These are phyloP conservation scores for Suaeda aralocaspica DNA, from an alignment of 148 eudicot genomes.

Conservation along the genomic window DNA sequence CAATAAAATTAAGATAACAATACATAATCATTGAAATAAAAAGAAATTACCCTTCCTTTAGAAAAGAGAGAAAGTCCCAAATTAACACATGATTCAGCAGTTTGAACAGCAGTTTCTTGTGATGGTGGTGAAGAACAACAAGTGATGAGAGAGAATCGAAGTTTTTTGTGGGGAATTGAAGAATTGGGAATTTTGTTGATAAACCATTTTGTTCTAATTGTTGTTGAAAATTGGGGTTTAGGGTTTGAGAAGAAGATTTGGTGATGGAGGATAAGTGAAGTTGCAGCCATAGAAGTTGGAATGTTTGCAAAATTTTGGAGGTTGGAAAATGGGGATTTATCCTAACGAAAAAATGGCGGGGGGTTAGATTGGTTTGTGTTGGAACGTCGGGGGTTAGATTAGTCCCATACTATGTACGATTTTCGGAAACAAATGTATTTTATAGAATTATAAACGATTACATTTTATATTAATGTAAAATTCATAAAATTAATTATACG, in stretches of 20 bases:
- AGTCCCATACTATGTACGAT: too few species aligned
- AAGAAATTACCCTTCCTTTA: slow-evolving; percentile 68
- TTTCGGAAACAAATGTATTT: too few species aligned
- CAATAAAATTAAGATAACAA: background rate
- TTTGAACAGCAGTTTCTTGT: slow-evolving; percentile 37
- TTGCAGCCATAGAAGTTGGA: slow-evolving; percentile 37
- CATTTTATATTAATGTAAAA: too few species aligned
- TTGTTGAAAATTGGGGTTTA: slow-evolving; percentile 6
- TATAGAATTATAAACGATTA: too few species aligned
- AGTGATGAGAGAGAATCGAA: slow-evolving; percentile 26
- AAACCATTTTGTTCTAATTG: slow-evolving; percentile 22
- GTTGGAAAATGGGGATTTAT: background rate
- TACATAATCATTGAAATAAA: background rate
- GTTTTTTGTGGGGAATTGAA: slow-evolving; percentile 19
- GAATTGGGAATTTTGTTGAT: slow-evolving; percentile 18
- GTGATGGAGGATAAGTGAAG: slow-evolving; percentile 31
- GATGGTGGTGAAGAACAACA: slow-evolving; percentile 42
- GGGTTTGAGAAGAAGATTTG: slow-evolving; percentile 27
- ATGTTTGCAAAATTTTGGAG: background rate
- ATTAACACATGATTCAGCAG: slow-evolving; percentile 82
- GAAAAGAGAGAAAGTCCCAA: slow-evolving; percentile 84
- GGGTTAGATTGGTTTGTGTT: too few species aligned
- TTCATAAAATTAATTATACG: too few species aligned
- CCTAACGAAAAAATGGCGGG: background rate
- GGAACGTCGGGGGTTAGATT: too few species aligned